Base-by-base conservation (phyloP, 768 basidiomycete species). In the Gymnopilus dilepis region DNA sequence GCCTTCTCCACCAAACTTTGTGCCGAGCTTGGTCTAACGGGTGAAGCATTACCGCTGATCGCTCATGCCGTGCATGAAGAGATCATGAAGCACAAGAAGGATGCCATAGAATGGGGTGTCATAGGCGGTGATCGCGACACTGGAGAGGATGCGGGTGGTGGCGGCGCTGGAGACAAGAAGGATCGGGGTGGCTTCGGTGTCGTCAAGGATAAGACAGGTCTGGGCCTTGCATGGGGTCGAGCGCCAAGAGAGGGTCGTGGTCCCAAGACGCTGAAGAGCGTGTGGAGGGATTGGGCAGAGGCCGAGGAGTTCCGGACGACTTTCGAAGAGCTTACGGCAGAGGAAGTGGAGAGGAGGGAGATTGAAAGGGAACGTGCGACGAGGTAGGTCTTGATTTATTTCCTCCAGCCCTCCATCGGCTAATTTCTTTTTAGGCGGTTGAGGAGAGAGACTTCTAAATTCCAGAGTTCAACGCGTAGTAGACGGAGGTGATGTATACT, bases 221-320 rank as follows among this genome's bases (percentile, higher is more conserved):
- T 92, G 21, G 91, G 91, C 2, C 80, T 91, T 3, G 87, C 85
- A 8, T 90, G 88, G 84, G 89, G 88, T 6, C 81, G 88, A n/a
- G 85, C 86, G 22, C 89, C 88, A n/a, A 87, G 83, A 64, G 90
- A 90, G 60, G 91, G 89, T 17, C 78, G 88, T 28, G 96, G 94
- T 2, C 91, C 94, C 7, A 94, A 91, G 74, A 79, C 83, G 30
- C 76, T 98, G 50, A 85, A 86, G 74, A 92, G 95, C 59, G 91
- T 96, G 2, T 99, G 97, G 97, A 78, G 95, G 45, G 97, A 98
- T 72, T 99, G 95, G 95, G 84, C 82, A 33, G 97, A 97, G 72
- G 87, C 91, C 34, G 92, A 92, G 70, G 94, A 96, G 73, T 97
- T 93, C 73, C 84, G 86, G 64, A 98, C 97, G 38, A 82, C 87